These are phyloP conservation scores for Salisapilia sapeloensis DNA, from an alignment of 352 stramenopile species.

Conservation along the genomic window DNA sequence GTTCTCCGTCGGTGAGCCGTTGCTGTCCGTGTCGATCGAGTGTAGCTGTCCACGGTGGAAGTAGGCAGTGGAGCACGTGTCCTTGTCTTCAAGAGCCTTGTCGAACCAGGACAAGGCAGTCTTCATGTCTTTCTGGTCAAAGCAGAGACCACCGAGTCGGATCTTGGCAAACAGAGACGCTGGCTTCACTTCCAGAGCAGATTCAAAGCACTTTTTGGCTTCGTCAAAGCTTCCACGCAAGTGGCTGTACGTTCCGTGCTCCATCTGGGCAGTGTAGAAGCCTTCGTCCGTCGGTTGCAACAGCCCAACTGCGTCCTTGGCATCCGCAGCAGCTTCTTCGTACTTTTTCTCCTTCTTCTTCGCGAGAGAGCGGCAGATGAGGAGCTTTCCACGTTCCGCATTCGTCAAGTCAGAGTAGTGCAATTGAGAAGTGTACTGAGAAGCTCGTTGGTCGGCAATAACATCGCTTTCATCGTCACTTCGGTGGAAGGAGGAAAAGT, in stretches of 20 bases:
- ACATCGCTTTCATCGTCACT: constrained; percentile 64
- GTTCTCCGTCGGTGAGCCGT: constrained; percentile 28
- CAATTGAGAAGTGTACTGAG: constrained; percentile 38
- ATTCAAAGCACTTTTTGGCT: constrained; percentile 44
- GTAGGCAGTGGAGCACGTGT: constrained; percentile 48
- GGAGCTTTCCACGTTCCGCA: constrained; percentile 21
- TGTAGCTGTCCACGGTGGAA: constrained; percentile 73
- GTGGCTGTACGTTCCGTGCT: constrained; percentile 64
- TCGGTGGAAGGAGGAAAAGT: constrained; percentile 74
- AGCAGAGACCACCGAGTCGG: constrained; percentile 62
- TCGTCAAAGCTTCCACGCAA: constrained; percentile 54
- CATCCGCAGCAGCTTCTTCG: constrained; percentile 34
- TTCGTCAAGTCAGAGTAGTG: constrained; percentile 10
- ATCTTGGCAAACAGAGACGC: constrained; percentile 20
- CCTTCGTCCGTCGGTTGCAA: constrained; percentile 25
- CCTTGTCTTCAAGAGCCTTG: constrained; percentile 43
- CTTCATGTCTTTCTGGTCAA: constrained; percentile 66
- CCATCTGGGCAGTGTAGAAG: constrained; percentile 61
- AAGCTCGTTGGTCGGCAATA: constrained; percentile 24
- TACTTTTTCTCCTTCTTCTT: constrained; percentile 53
- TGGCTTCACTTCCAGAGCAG: constrained; percentile 39
- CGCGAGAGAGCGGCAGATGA: constrained; percentile 43
- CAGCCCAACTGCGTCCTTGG: constrained; percentile 29
- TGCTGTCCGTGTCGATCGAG: constrained; percentile 45
- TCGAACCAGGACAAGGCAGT: constrained; percentile 64